Evolutionary conservation across 176 grass and related monocot genomes (phyloP).

Genomic region (Carex littledalei): DNA sequence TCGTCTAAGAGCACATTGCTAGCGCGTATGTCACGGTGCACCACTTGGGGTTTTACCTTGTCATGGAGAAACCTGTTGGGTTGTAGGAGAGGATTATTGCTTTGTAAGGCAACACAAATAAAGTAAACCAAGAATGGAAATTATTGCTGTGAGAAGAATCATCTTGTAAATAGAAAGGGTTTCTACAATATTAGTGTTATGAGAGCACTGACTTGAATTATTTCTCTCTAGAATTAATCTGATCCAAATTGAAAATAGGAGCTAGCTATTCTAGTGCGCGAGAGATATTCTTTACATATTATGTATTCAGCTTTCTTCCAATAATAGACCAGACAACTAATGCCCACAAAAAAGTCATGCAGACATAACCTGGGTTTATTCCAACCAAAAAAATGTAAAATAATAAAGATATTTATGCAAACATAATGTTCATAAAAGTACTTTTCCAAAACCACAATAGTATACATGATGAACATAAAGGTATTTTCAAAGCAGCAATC

Average conservation of each 20-base stretch:
- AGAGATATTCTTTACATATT: background rate
- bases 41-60: slow-evolving; percentile 97
- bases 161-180: background rate
- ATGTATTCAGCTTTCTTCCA: background rate
- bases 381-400: background rate
- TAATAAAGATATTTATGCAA: background rate
- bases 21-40: slow-evolving; percentile 94
- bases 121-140: background rate
- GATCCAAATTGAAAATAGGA: background rate
- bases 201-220: background rate
- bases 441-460: background rate
- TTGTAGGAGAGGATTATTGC: background rate
- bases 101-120: background rate
- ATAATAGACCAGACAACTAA: background rate
- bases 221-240: background rate
- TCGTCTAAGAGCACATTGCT: slow-evolving; percentile 88
- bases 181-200: background rate
- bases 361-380: background rate
- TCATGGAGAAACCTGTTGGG: slow-evolving; percentile 78
- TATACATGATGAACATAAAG: background rate
- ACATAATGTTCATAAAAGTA: background rate
- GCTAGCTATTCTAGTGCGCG: background rate
- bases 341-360: background rate
- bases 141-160: background rate
- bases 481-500: background rate